Base-by-base conservation (phyloP, 208 protist genomes). In the Trypanosoma boissoni region DNA sequence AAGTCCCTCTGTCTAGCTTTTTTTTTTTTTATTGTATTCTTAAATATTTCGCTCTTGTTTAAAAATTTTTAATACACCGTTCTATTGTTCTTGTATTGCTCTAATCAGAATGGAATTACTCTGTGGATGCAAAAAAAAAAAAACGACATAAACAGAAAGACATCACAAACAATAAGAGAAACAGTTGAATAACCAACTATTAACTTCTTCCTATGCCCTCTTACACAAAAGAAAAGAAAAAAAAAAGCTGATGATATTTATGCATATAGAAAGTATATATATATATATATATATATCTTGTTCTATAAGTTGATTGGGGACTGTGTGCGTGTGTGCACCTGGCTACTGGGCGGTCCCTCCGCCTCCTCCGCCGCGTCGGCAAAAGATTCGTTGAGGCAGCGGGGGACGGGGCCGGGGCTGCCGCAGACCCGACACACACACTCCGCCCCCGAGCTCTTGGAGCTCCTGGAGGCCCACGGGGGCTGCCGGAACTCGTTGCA, bases 361-460 rank as follows among this genome's bases (percentile, higher is more conserved):
- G 0, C 46, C 2, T 64, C 58, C 21, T 64, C 58, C 12, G 53
- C 69, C 2, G 65, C 75, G 16, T 37, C 62, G n/a, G 58, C 60
- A 65, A 81, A 81, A 52, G 61, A 72, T 20, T 67, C 58, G 39
- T 66, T 64, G 28, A 81, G 52, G 31, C 68, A 76, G 26, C 74
- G 68, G 3, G 50, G 59, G 18, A 73, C 60, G 4, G 48, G 48
- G n/a, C n/a, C n/a, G n/a, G n/a, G n/a, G n/a, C n/a, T n/a, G n/a
- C n/a, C n/a, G n/a, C n/a, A n/a, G n/a, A n/a, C n/a, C n/a, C n/a
- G n/a, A n/a, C n/a, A 29, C n/a, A 53, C 24, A 24, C 18, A 26
- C 29, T 52, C 31, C 2, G 31, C 39, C 20, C 28, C 10, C 52
- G 34, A 45, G 18, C 36, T 39, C 12, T 48, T 36, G 31, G 45